Base-by-base conservation (phyloP, 1,139 yeast species). In the Candida albicans region DNA sequence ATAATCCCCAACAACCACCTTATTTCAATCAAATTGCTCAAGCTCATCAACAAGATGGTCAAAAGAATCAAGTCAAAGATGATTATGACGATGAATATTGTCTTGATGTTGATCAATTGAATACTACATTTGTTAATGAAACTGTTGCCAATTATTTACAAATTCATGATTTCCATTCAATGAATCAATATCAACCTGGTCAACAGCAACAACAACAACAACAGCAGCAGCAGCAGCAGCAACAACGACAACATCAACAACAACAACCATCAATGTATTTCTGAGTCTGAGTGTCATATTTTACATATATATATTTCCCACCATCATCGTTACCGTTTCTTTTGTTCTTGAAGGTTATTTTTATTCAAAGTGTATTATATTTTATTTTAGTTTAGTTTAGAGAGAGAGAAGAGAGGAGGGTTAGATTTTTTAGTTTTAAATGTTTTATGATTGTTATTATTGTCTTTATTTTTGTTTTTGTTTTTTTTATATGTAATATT, bases 1-100 rank as follows among this genome's bases (percentile, higher is more conserved):
- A 26, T 18, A 39, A 37, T 30, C 42, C 22, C 13, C 42, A 25
- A 34, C 50, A 40, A 36, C 40, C 46, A 10, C 26, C 38, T 11
- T 42, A 41, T 36, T 46, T 43, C 41, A 47, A 46, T 15, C 47
- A 41, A 36, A 42, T 40, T 15, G 26, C 40, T 7, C 37, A 36
- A 9, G 43, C 44, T 7, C 47, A 43, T 37, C 39, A 43, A 31
- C 14, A 36, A 22, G 37, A 33, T 10, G 29, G 15, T n/a, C 10
- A 33, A 12, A 36, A 28, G 4, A 22, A 25, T 18, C 11, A 8
- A 4, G 26, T 13, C 4, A 38, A 36, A 8, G 47, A 65, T 11
- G 77, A 73, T 50, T 72, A 70, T 52, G 78, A 72, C 50, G 78
- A 73, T 49, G 77, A 71, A 35, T 73, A 58, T 51, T 73, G 79